phyloP scores from a whole-genome alignment of 2,329 filamentous ascomycete genomes.

The Magnaporthiopsis incrustans region DNA sequence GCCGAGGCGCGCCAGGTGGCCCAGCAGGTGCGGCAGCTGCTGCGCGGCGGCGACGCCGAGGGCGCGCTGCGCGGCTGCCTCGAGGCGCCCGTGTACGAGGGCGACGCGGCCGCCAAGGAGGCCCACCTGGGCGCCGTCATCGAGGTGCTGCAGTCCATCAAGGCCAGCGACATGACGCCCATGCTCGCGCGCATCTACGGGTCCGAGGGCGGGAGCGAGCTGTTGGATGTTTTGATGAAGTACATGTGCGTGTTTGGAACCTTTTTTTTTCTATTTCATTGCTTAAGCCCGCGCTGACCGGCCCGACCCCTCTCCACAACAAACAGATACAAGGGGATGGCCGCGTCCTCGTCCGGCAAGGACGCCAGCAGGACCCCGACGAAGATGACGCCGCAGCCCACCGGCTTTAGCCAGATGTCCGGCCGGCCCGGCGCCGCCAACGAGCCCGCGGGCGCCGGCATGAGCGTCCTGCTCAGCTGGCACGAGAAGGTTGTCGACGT shows the following conservation, averaged over 20 bases:
- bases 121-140: slow-evolving; percentile 79
- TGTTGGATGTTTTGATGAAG: slow-evolving; percentile 92
- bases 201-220: slow-evolving; percentile 71
- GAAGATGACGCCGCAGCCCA: slow-evolving; percentile 62
- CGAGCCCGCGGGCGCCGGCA: slow-evolving; percentile 72
- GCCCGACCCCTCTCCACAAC: neutral
- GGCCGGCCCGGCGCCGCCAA: slow-evolving; percentile 42
- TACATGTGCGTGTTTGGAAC: slow-evolving; percentile 62
- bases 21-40: slow-evolving; percentile 76
- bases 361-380: slow-evolving; percentile 40
- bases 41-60: slow-evolving; percentile 79
- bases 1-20: slow-evolving; percentile 71
- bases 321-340: slow-evolving; percentile 84
- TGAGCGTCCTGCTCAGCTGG: slow-evolving; percentile 97
- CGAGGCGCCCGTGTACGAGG: slow-evolving; percentile 74
- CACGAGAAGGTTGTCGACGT: slow-evolving; percentile 98
- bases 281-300: slow-evolving; percentile 8
- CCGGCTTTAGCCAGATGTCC: slow-evolving; percentile 70
- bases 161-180: slow-evolving; percentile 89
- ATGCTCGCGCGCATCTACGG: slow-evolving; percentile 75
- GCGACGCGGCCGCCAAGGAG: slow-evolving; percentile 57
- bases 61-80: slow-evolving; percentile 77
- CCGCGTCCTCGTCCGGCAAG: slow-evolving; percentile 31
- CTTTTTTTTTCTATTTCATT: neutral
- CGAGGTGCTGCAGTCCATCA: slow-evolving; percentile 92